Evolutionary conservation across 2,329 filamentous ascomycete species (phyloP).

Genomic region (Alternaria sp.): DNA sequence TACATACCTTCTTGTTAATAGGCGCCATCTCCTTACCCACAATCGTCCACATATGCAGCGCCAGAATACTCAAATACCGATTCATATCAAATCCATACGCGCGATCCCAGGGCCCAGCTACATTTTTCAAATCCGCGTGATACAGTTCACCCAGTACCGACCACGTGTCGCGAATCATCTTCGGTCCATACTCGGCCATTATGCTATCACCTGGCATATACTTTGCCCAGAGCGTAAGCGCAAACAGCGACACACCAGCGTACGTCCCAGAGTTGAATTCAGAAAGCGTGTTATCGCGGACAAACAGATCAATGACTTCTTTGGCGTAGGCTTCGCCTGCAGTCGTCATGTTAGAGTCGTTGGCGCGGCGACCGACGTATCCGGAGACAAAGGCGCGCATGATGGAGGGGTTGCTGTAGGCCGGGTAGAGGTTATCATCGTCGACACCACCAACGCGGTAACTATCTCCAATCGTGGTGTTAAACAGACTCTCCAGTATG

Average conservation of each 20-base stretch:
- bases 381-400: conserved; percentile 68
- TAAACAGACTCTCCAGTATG: conserved; percentile 62
- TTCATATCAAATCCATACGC: conserved; percentile 70
- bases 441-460: conserved; percentile 67
- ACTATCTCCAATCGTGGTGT: conserved; percentile 64
- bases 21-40: conserved; percentile 56
- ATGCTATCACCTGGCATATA: conserved; percentile 62
- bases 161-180: conserved; percentile 63
- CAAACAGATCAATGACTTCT: conserved; percentile 64
- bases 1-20: conserved; percentile 38
- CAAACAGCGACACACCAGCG: conserved; percentile 66
- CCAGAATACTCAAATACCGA: conserved; percentile 64
- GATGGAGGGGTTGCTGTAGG: conserved; percentile 66
- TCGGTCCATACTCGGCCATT: conserved; percentile 59
- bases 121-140: conserved; percentile 65
- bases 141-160: conserved; percentile 60
- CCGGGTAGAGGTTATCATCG: conserved; percentile 66
- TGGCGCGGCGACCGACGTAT: conserved; percentile 63
- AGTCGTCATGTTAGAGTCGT: conserved; percentile 64
- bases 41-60: conserved; percentile 65
- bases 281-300: conserved; percentile 62
- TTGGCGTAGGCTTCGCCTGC: conserved; percentile 63
- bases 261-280: conserved; percentile 71
- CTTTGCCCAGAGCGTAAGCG: conserved; percentile 64
- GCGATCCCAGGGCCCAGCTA: conserved; percentile 70